Conservation (phyloP, 2,329 filamentous ascomycete genomes). For the Colletotrichum simmondsii region DNA sequence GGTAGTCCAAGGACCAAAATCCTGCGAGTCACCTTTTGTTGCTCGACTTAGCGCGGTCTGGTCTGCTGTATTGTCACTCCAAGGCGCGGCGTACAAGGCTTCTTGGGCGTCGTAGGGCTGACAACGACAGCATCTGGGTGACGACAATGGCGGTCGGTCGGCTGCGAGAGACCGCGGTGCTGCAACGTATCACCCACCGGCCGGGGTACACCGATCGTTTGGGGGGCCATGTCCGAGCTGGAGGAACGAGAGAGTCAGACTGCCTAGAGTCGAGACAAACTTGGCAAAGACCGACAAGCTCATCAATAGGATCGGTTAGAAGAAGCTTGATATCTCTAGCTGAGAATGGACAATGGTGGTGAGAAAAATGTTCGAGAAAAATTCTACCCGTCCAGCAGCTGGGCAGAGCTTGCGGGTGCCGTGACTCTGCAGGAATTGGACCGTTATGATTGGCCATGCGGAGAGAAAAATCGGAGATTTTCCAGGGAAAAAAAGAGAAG, state of each 20-base stretch:
- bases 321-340: neutral
- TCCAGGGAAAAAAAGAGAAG: neutral
- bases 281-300: constrained; percentile 10
- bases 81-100: neutral
- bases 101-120: constrained; percentile 27
- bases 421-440: neutral
- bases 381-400: constrained; percentile 9
- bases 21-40: neutral
- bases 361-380: constrained; percentile 22
- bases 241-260: neutral
- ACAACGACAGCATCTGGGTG: constrained; percentile 9
- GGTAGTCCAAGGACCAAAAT: neutral
- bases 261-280: neutral
- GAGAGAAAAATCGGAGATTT: neutral
- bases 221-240: neutral
- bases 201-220: neutral
- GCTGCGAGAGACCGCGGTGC: neutral
- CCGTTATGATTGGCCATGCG: constrained; percentile 7
- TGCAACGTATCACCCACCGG: constrained; percentile 7
- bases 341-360: neutral
- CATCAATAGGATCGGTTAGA: neutral
- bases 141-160: neutral
- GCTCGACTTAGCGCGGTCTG: constrained; percentile 10
- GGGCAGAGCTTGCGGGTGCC: constrained; percentile 8
- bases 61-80: neutral